Evolutionary conservation across 129 eudicot genomes (phyloP), one percentile per base, ranked within the genome.

Genomic region (Ambrosia artemisiifolia): DNA sequence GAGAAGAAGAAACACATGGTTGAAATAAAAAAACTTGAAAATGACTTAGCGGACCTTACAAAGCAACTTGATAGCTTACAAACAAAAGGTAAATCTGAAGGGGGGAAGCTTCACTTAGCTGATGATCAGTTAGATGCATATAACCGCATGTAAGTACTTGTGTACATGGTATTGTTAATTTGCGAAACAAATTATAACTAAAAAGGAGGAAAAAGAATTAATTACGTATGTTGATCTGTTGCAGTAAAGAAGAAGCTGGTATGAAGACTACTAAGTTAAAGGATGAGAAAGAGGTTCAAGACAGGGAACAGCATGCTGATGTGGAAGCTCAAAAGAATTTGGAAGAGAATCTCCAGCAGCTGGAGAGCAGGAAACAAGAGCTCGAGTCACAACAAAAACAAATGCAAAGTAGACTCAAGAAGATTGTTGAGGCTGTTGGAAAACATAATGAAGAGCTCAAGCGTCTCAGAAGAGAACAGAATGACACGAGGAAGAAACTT

Each of bases 201-300:
- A 14, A 43, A 18, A 38, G 33, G 57, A 65, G 24, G 40, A 40
- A 54, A 32, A 48, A 40, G 19, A 49, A 14, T 50, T 77, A 61
- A 36, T 36, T 62, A 38, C 44, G 13, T 30, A 13, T 10, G 50
- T 57, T 70, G 16, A 71, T 69, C 49, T 82, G 19, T 11, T 88
- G 79, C 89, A 94, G 99, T 76, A 95, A 95, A 81, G 99, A 95
- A 84, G 91, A 90, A 75, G 99, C 97, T 63, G 99, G 97, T 24
- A 90, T 79, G 96, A 88, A 80, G 80, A 95, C 97, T 77, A 88
- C 89, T 12, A 90, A 88, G 78, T 69, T 90, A 69, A 83, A 84
- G 77, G 97, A 88, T 67, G 97, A 95, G 85, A 95, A 95, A 78
- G 99, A 95, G 76, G 96, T 95, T 40, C 84, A 82, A 56, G 97